A percentile compares a stretch with the other conserved stretches of the same genome.
Conservation (phyloP, 805 yeast genomes). For the Candida schatavii region DNA sequence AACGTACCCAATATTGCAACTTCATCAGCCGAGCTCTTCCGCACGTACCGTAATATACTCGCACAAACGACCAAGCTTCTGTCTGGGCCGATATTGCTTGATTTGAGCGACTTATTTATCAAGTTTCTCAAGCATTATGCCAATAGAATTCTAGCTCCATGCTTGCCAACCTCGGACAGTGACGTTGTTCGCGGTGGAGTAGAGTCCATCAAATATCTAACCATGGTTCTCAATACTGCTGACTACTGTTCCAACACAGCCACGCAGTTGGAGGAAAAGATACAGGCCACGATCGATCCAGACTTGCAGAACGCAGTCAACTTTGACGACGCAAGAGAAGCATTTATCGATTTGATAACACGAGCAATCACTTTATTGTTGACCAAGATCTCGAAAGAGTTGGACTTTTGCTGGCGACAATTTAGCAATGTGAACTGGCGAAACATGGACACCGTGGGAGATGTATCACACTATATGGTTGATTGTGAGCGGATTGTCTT, state of each 20-base stretch:
- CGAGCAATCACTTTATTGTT: conserved; percentile 55
- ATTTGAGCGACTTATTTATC: conserved; percentile 57
- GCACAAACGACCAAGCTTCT: conserved; percentile 53
- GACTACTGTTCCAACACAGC: conserved; percentile 83
- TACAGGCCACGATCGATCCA: conserved; percentile 36
- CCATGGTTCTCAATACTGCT: conserved; percentile 80
- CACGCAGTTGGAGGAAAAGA: conserved; percentile 68
- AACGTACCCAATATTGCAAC: conserved; percentile 65
- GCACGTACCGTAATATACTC: conserved; percentile 68
- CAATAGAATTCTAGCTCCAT: conserved; percentile 29
- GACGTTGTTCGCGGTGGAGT: conserved; percentile 30
- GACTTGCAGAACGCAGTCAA: conserved; percentile 37
- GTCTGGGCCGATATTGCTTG: conserved; percentile 46
- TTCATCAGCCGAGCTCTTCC: conserved; percentile 84
- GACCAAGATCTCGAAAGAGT: conserved; percentile 55
- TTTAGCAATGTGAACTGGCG: conserved; percentile 76
- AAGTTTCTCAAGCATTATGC: conserved; percentile 56
- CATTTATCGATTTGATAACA: conserved; percentile 57
- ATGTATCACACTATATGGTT: conserved; percentile 65
- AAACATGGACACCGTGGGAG: conserved; percentile 58
- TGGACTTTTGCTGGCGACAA: conserved; percentile 78
- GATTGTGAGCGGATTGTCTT: conserved; percentile 51
- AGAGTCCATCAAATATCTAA: conserved; percentile 64
- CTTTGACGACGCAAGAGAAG: conserved; percentile 56
- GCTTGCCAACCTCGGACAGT: conserved; percentile 37